Conservation (phyloP, 768 basidiomycete species). For the Lactifluus volemus region DNA sequence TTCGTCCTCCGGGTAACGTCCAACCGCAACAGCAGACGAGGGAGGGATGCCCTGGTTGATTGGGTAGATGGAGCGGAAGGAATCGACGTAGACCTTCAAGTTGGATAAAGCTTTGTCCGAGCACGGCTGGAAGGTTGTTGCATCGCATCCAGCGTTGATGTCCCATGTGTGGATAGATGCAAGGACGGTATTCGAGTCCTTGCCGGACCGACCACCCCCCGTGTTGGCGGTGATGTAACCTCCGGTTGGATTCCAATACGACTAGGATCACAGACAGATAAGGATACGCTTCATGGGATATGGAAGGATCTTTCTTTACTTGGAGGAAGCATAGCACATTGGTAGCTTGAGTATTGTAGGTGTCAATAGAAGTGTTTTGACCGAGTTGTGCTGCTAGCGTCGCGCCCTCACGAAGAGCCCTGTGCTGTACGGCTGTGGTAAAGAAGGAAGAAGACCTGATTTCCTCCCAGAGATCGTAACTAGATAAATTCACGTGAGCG, state of each 20-base stretch:
- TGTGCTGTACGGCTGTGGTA: constrained; percentile 65
- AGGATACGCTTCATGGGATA: neutral
- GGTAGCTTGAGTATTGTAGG: constrained; percentile 50
- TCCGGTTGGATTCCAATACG: constrained; percentile 61
- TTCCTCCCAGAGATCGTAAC: constrained; percentile 75
- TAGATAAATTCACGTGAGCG: constrained; percentile 19
- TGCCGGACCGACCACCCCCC: constrained; percentile 63
- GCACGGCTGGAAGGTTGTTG: constrained; percentile 72
- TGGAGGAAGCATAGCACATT: constrained; percentile 71
- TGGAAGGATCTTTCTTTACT: constrained; percentile 27
- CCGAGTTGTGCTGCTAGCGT: constrained; percentile 50
- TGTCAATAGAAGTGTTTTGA: constrained; percentile 34
- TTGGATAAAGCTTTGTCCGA: constrained; percentile 71
- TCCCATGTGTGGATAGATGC: constrained; percentile 75
- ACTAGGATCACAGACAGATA: constrained; percentile 30
- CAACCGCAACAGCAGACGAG: constrained; percentile 55
- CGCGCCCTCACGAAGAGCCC: constrained; percentile 60
- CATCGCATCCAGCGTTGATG: constrained; percentile 60
- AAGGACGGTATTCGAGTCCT: constrained; percentile 37
- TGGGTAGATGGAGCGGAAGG: constrained; percentile 59
- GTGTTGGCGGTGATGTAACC: constrained; percentile 71
- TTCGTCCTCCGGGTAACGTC: constrained; percentile 69
- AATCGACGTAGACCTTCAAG: constrained; percentile 59
- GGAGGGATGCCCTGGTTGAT: constrained; percentile 54
- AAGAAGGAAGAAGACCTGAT: constrained; percentile 70